Percentiles rank a stretch among this genome's conserved stretches.
These are phyloP conservation scores for Avena eriantha DNA, from an alignment of 176 grass and related monocot genomes.

Conservation along the genomic window DNA sequence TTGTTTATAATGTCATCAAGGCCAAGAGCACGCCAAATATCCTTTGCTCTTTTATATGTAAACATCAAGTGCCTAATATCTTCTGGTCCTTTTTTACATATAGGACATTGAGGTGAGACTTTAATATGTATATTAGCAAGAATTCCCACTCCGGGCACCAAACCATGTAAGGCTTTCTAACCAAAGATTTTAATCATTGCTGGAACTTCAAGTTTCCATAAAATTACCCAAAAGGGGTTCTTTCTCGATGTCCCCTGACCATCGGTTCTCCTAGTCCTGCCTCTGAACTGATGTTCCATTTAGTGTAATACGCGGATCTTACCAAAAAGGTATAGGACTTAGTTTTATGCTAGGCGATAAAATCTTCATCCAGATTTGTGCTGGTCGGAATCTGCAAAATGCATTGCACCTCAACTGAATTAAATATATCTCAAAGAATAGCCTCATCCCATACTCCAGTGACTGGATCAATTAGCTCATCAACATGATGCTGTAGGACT, in stretches of 20 bases:
- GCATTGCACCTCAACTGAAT: not conserved
- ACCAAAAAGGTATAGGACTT: not conserved
- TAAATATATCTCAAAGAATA: too few species aligned
- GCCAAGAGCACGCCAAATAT: too few species aligned
- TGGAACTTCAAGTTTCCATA: not conserved
- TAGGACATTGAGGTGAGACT: not conserved
- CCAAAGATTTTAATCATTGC: not conserved
- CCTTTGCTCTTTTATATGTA: too few species aligned
- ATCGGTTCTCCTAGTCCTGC: not conserved
- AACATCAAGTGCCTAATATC: not conserved
- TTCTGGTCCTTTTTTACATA: not conserved
- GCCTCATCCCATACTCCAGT: too few species aligned
- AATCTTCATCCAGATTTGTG: not conserved
- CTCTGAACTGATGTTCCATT: not conserved
- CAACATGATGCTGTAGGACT: too few species aligned
- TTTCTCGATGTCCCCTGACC: not conserved
- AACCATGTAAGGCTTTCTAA: not conserved
- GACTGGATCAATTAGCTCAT: too few species aligned
- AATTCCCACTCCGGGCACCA: not conserved
- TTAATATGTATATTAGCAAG: not conserved
- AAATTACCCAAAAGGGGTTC: not conserved
- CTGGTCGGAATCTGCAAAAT: not conserved
- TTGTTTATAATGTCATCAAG: not conserved
- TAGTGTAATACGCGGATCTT: not conserved
- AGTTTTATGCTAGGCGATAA: not conserved